Base-by-base conservation (phyloP, 2,329 filamentous ascomycete genomes). In the Cryphonectria parasitica region DNA sequence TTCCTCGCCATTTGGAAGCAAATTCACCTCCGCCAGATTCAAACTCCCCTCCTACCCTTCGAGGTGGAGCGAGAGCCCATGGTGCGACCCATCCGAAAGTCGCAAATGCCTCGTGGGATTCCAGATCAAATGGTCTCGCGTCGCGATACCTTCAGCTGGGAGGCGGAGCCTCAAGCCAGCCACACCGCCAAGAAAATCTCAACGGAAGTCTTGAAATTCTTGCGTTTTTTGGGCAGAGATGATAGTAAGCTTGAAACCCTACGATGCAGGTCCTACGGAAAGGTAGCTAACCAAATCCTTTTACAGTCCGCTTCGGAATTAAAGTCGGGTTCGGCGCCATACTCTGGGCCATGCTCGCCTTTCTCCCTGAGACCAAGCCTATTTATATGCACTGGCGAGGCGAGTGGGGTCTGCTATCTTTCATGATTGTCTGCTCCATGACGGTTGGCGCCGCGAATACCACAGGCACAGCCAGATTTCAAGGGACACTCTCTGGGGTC, bases 351-450 rank as follows among this genome's bases (percentile, higher is more conserved):
- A 89, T 96, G 79, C 92, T 97, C 75, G 91, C 96, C 2, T 99
- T 97, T 77, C 87, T 98, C 45, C 88, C 90, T 0, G 83, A 87
- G 11, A 97, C 94, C 2, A 86, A 94, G 67, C 92, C 92, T 0
- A 86, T 92, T 28, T 99, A 98, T 79, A 87, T 90, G 67, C 91
- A 91, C 76, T 98, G 95, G 94, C 87, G 95, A 78, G 95, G 95
- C 41, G 96, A 99, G 85, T 99, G 96, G 96, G 96, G 96, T 31
- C 85, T 99, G 2, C 81, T 99, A 69, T 97, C 94, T 0, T 98
- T 97, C 83, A 98, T 98, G 95, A 90, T 98, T 77, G 96, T 99
- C 34, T 97, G 95, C 78, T 94, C 93, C 52, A 98, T 98, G 94
- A 99, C 95, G 0, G 95, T 98, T 31, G 96, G 96, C 39, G 94